A percentile compares a stretch with the other conserved stretches of the same genome.
phyloP scores from a whole-genome alignment of 768 basidiomycete species.

The Pisolithus orientalis region DNA sequence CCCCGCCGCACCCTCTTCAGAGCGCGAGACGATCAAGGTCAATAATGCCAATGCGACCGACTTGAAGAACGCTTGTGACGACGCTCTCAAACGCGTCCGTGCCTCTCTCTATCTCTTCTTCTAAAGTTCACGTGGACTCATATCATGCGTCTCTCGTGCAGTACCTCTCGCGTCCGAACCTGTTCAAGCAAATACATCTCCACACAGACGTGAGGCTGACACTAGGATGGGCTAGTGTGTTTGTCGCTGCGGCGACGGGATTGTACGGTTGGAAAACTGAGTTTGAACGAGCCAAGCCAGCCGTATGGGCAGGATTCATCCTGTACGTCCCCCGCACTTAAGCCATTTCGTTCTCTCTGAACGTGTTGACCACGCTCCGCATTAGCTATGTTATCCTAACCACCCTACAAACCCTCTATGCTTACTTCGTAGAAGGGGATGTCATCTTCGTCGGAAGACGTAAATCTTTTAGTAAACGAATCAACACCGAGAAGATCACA shows the following conservation, averaged over 20 bases:
- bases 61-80: conserved; percentile 74
- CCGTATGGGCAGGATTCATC: conserved; percentile 72
- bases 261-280: conserved; percentile 82
- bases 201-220: conserved; percentile 87
- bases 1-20: conserved; percentile 33
- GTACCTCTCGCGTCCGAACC: conserved; percentile 73
- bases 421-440: conserved; percentile 80
- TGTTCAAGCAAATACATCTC: conserved; percentile 81
- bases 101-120: not conserved
- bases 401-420: conserved; percentile 66
- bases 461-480: conserved; percentile 87
- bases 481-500: conserved; percentile 85
- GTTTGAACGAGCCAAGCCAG: conserved; percentile 85
- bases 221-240: conserved; percentile 82
- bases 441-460: conserved; percentile 86
- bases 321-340: conserved; percentile 44
- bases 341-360: not conserved
- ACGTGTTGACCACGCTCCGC: conserved; percentile 2
- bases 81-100: conserved; percentile 82
- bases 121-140: not conserved
- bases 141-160: conserved; percentile 25
- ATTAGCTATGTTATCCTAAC: conserved; percentile 73
- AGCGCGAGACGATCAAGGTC: conserved; percentile 53
- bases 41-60: conserved; percentile 54
- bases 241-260: conserved; percentile 75